Base-by-base conservation (phyloP, 108 stramenopile species). In the Cylindrotheca fusiformis region DNA sequence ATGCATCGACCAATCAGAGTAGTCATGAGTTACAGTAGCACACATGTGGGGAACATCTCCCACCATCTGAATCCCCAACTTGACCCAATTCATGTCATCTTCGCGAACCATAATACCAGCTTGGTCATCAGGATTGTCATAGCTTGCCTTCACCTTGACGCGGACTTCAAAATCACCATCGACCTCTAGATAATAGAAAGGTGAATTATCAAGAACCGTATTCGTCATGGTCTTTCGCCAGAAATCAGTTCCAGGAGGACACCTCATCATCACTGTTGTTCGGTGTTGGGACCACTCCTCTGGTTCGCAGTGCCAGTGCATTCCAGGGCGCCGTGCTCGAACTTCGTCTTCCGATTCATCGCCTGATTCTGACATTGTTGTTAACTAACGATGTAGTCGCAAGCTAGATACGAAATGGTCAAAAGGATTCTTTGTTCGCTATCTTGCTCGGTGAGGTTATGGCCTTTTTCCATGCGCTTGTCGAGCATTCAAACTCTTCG, bases 41-140 rank as follows among this genome's bases (percentile, higher is more conserved):
- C 68, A 71, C 65, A 66, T 66, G 46, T 80, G 71, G 5, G 63
- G 65, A 36, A 58, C 47, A 51, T 70, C 74, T 1, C 67, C 59
- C 28, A 67, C 63, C 56, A 66, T 46, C 53, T 80, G 66, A n/a
- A 80, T 67, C 6, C 79, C 73, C 18, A 32, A 65, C 32, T 65
- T 71, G 6, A 67, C 65, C 79, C 79, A 80, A 45, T 67, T 67
- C 48, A 69, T 66, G 25, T 60, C 79, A 58, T 75, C 74, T 26
- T 75, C 58, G 19, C 79, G 79, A 50, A 80, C 58, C 79, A 80
- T 80, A 32, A 80, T 48, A 5, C 79, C 79, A 12, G 79, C 79
- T 58, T 80, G 75, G 48, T 80, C 79, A 45, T 75, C 73, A 8
- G 66, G 69, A 29, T 27, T 67, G 44, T 58, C 67, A 50, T 71